phyloP scores from a whole-genome alignment of 148 eudicot genomes.

The Chenopodium formosanum region DNA sequence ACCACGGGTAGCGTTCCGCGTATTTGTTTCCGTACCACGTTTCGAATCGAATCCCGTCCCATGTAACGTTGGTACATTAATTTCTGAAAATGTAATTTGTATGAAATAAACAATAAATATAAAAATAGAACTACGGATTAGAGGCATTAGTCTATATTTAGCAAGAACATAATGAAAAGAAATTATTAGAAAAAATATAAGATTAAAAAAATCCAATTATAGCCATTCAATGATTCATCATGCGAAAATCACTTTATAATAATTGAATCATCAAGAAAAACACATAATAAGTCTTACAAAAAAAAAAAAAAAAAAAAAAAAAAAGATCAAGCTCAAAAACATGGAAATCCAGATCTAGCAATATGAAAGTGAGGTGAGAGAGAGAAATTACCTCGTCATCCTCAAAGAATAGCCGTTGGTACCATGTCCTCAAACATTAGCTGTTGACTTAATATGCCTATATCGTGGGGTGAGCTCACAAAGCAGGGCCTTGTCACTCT shows the following conservation, averaged over 20 bases:
- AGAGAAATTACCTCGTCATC: not conserved
- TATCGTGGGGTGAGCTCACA: no score
- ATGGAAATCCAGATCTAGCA: constrained; percentile 24
- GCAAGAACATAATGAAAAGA: no score
- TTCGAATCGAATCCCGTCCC: no score
- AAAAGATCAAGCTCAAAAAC: not conserved
- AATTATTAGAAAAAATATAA: no score
- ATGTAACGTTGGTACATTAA: no score
- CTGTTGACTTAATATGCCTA: no score
- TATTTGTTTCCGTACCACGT: no score
- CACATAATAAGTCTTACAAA: not conserved
- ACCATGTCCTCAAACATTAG: no score
- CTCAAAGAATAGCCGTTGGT: no score
- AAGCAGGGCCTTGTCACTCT: no score
- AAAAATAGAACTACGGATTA: not conserved
- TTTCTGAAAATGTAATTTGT: not conserved
- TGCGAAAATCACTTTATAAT: not conserved
- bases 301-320: constrained; percentile 16
- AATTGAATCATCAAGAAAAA: not conserved
- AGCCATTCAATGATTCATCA: no score
- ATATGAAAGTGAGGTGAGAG: not conserved
- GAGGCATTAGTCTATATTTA: not conserved
- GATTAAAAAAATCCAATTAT: not conserved
- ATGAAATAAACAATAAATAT: not conserved
- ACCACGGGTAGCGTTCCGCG: no score